These are phyloP conservation scores for Schizosaccharomyces japonicus DNA, from an alignment of 805 yeast genomes.

Conservation along the genomic window DNA sequence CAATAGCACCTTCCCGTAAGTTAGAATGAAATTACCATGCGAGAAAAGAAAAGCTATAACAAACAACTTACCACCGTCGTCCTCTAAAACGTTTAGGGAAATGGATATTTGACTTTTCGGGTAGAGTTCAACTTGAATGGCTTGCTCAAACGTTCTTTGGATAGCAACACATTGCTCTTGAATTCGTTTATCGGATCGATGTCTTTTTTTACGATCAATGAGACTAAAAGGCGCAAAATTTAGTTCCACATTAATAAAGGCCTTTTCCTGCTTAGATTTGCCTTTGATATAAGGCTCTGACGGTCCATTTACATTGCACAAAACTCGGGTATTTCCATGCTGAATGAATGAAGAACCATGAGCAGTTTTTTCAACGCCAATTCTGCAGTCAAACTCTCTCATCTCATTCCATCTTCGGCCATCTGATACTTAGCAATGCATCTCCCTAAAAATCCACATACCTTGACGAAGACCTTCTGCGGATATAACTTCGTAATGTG, in stretches of 20 bases:
- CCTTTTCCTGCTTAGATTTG: constrained; percentile 22
- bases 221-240: constrained; percentile 64
- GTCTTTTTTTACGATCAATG: constrained; percentile 44
- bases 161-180: constrained; percentile 17
- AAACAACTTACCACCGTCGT: constrained; percentile 39
- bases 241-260: constrained; percentile 38
- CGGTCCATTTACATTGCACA: constrained; percentile 75
- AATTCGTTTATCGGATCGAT: constrained; percentile 30
- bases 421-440: too few species aligned
- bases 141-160: constrained; percentile 22
- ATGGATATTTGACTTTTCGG: constrained; percentile 68
- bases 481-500: constrained; percentile 61
- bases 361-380: constrained; percentile 64
- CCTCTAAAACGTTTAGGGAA: constrained; percentile 51
- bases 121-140: constrained; percentile 46
- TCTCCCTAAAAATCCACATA: constrained; percentile 8
- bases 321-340: constrained; percentile 74
- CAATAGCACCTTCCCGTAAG: constrained; percentile 47
- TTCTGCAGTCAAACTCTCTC: constrained; percentile 53
- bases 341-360: constrained; percentile 87
- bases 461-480: constrained; percentile 73
- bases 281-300: constrained; percentile 42
- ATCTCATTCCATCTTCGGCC: constrained; percentile 92
- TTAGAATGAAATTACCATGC: background rate
- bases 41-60: too few species aligned